Base-by-base conservation (phyloP, 2,329 filamentous ascomycete species). In the Chrysoporthe puriensis region DNA sequence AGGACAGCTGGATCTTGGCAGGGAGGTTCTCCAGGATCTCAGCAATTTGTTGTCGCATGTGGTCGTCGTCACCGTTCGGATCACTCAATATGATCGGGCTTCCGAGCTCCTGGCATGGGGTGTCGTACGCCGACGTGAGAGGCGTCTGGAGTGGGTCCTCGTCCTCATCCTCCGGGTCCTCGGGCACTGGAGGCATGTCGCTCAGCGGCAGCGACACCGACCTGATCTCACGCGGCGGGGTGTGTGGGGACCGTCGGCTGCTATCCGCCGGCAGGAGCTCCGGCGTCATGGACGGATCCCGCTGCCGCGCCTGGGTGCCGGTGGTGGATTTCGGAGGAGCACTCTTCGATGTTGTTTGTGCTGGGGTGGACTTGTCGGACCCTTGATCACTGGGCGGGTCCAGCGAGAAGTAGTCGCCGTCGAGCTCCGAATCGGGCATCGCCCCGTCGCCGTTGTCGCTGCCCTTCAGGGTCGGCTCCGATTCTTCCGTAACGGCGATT, bases 1-100 rank as follows among this genome's bases (percentile, higher is more conserved):
- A 83, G 1, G 88, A 88, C 54, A 97, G 84, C 63, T 89, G 90
- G 73, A 98, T 96, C 70, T 90, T 89, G 43, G 90, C 90, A 1
- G 93, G 93, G 70, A 96, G 92, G 26, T 86, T 90, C 67, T 88
- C 88, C 50, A 96, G 85, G 66, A 96, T 91, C 63, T 91, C 88
- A 74, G 88, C 91, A 61, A 97, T 94, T 75, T 94, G 93, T 70
- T 90, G 88, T 71, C 93, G 91, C 16, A 97, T 83, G 66, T 92
- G 87, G 71, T 93, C 89, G 70, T 91, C 88, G 0, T 84, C 80
- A 63, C 78, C 79, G 66, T 79, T 79, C 4, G 77, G 63, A 21
- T 70, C 72, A 61, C 77, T 78, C 71, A 74, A 73, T 42, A 78
- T 76, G 34, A 76, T 74, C 0, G 80, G 78, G 66, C 75, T 80